Base-by-base conservation (phyloP, 176 grass and related monocot genomes). In the Elymus sibiricus region DNA sequence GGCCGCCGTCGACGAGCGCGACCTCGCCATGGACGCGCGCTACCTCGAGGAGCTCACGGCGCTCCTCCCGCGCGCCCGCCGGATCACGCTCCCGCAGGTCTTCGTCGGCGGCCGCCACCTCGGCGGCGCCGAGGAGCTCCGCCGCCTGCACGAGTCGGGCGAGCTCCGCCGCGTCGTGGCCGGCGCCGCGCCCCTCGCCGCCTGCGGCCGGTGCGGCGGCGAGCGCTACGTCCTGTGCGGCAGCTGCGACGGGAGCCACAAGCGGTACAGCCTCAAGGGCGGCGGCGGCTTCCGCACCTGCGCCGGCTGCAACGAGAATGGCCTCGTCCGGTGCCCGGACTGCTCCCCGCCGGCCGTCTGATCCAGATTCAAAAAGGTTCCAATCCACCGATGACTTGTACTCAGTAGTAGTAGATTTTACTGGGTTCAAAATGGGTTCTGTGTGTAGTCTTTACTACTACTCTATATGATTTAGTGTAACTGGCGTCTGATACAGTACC, bases 231-330 rank as follows among this genome's bases (percentile, higher is more conserved):
- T 95, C 34, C 85, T 92, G 11, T 92, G 93, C 88, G 47, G 64
- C 79, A 88, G 76, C 70, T 95, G 90, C 90, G 80, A 89, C 79
- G 93, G 90, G 32, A 95, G 93, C 88, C 93, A 89, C 85, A 92
- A 92, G 86, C 78, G 88, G 55, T 88, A 92, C 90, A 90, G 88
- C 85, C 83, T 86, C 68, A 92, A 91, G 82, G 86, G 89, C 22
- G 89, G 89, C 89, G 76, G 88, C 68, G 85, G 86, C 17, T 95
- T 95, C 79, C 90, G 90, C 85, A 39, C 77, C 75, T 95, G 93
- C 90, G 70, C 76, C 86, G 86, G 85, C 29, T 99, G 97, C 82
- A 99, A 99, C 90, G 97, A 96, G 88, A 99, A 99, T 78, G 97
- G 97, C 56, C 88, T 99, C 84, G 92, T 99, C 74, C 94, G 95